Evolutionary conservation across 495 filamentous ascomycete genomes (phyloP).

Genomic region (Hypoxylon lienhwacheense): DNA sequence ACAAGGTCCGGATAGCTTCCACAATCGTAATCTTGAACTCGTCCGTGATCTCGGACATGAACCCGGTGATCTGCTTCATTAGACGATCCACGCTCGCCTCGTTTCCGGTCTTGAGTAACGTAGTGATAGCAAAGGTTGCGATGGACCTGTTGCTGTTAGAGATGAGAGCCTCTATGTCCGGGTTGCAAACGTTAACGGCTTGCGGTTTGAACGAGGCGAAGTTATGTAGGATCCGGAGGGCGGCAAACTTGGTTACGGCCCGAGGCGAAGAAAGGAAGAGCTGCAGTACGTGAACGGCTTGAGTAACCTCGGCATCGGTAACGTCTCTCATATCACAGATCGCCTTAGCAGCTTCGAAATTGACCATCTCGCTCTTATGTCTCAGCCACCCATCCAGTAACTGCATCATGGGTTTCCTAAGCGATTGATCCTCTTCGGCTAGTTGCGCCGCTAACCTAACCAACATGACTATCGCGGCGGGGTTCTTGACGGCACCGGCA

Average conservation of each 20-base stretch:
- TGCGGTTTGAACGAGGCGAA: constrained; percentile 94
- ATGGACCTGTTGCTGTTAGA: constrained; percentile 97
- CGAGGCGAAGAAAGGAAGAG: constrained; percentile 96
- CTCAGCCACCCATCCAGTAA: constrained; percentile 94
- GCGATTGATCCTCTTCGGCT: constrained; percentile 85
- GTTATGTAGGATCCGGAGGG: constrained; percentile 93
- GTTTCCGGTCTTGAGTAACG: constrained; percentile 95
- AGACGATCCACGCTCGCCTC: constrained; percentile 94
- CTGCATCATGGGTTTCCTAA: constrained; percentile 93
- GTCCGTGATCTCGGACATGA: constrained; percentile 97
- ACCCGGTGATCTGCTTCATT: constrained; percentile 97
- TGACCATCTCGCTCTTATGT: constrained; percentile 99
- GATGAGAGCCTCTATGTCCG: constrained; percentile 93
- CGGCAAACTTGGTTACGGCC: constrained; percentile 96
- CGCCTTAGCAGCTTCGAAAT: constrained; percentile 97
- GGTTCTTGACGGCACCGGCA: constrained; percentile 90
- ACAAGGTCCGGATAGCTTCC: constrained; percentile 93
- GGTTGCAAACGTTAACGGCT: constrained; percentile 90
- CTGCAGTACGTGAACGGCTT: constrained; percentile 93
- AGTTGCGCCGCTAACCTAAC: constrained; percentile 93
- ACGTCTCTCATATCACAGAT: constrained; percentile 94
- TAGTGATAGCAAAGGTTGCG: constrained; percentile 97
- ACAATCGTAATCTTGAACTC: constrained; percentile 99
- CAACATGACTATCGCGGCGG: constrained; percentile 86
- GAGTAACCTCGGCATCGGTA: constrained; percentile 84